Base-by-base conservation (phyloP, 495 filamentous ascomycete genomes). In the Neurospora sp. region DNA sequence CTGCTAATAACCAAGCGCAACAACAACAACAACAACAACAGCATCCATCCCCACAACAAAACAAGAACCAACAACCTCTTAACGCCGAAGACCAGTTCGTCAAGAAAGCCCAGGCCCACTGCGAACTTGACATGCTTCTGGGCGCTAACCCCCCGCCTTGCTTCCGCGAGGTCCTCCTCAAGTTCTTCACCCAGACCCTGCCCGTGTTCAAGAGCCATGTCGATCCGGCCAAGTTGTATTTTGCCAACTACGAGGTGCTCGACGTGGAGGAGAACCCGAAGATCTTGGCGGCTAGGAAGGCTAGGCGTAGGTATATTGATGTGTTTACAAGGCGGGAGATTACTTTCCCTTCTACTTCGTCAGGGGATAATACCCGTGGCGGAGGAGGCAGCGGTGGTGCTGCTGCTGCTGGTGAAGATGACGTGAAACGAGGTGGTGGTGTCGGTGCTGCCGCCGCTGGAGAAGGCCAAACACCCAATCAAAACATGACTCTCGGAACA, bases 91-190 rank as follows among this genome's bases (percentile, higher is more conserved):
- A 82, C 69, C 79, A 80, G 72, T 73, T 79, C 70, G 77, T 79
- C 75, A 86, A 81, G 40, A 74, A 78, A 22, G 75, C 79, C 7
- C 78, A 78, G 65, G 69, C 75, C 9, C 81, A 84, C 53, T 81
- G 79, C 44, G 86, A 87, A 75, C 81, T 86, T 1, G 81, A 83
- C 48, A 84, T 87, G 83, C 79, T 87, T 27, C 78, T 87, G 37
- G 81, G 81, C 0, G 79, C 78, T 8, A 78, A 80, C 41, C 82
- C 86, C 35, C 85, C 85, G 2, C 78, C 82, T 10, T 77, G 78
- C 16, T 87, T 88, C 76, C 79, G 83, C 42, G 76, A 82, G 65
- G 83, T 87, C 22, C 82, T 88, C 31, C 73, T 75, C 9, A 82
- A 83, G 71, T 80, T 88, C 39, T 87, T 87, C 76, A 73, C 73